Evolutionary conservation across 1,139 yeast genomes (phyloP).

Genomic region (Candida buenavistaensis): DNA sequence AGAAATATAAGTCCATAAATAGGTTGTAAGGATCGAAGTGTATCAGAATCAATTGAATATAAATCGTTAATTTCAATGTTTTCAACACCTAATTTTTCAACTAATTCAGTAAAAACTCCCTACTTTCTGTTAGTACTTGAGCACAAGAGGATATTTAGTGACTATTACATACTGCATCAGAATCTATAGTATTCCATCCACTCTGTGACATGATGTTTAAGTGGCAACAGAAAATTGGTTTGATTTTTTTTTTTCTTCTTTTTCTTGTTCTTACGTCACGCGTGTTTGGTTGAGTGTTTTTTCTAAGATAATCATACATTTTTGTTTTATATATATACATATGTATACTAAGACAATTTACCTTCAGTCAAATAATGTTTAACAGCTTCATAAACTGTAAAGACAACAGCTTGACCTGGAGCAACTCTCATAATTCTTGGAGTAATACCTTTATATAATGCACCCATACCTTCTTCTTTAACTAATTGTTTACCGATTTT

Average conservation of each 20-base stretch:
- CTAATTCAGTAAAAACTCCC: constrained; percentile 71
- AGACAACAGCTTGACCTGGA: constrained; percentile 98
- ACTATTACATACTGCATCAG: constrained; percentile 67
- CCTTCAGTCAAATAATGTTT: constrained; percentile 61
- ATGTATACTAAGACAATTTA: no score
- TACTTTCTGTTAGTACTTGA: constrained; percentile 18
- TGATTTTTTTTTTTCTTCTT: no score
- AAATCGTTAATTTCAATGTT: constrained; percentile 63
- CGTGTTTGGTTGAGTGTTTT: no score
- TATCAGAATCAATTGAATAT: constrained; percentile 51
- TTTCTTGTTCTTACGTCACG: no score
- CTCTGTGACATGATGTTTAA: constrained; percentile 16
- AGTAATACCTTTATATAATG: constrained; percentile 94
- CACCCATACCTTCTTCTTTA: constrained; percentile 84
- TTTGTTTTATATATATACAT: no score
- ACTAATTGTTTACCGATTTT: constrained; percentile 81
- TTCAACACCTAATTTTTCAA: constrained; percentile 56
- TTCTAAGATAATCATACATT: no score
- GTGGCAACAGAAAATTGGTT: no score
- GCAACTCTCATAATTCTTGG: constrained; percentile 99
- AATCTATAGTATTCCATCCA: constrained; percentile 72
- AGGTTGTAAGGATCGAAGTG: constrained; percentile 41
- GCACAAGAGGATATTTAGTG: not conserved
- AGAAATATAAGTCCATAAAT: constrained; percentile 63
- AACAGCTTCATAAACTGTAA: constrained; percentile 91